Evolutionary conservation across 1,139 yeast species (phyloP), one percentile per base, ranked within the genome.

Genomic region (Geotrichum europaeum): DNA sequence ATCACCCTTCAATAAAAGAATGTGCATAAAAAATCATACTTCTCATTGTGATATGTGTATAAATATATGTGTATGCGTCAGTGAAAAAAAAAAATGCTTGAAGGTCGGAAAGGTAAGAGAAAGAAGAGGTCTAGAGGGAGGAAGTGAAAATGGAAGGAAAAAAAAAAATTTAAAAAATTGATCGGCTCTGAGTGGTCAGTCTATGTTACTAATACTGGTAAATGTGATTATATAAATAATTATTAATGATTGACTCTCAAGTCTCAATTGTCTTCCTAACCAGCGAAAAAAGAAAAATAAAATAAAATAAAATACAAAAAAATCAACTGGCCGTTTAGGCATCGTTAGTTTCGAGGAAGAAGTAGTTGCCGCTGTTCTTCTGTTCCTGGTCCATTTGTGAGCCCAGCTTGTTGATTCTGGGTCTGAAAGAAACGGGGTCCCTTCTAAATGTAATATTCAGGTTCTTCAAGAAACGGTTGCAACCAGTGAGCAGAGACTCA

Each of bases 311-410:
- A 53, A 32, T 40, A 25, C 25, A 24, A 43, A 53, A 53, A 55
- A 13, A 49, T 9, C 28, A 40, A 45, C 43, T 22, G 10, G 32
- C 36, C 32, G 10, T 43, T 61, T 65, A 68, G 36, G 65, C 70
- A 47, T 75, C 78, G 77, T 74, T 81, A 78, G 71, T 78, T 73
- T 92, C 98, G 79, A 94, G 82, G 84, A 94, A 94, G 85, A 94
- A 94, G 79, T 88, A 94, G 80, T 94, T 91, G 64, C 99, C 99
- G 58, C 84, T 74, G 57, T 83, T 73, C 79, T 94, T 94, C 78
- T 94, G 99, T 78, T 94, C 98, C 78, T 87, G 92, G 77, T 94
- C 99, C 96, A 94, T 90, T 81, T 94, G 99, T 62, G 98, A 92
- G 73, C 89, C 98, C 73, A 89, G 79, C 79, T 94, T 94, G 81